A percentile compares a stretch with the other conserved stretches of the same genome.
These are phyloP conservation scores for Cubamyces lactineus DNA, from an alignment of 768 basidiomycete genomes.

Conservation along the genomic window DNA sequence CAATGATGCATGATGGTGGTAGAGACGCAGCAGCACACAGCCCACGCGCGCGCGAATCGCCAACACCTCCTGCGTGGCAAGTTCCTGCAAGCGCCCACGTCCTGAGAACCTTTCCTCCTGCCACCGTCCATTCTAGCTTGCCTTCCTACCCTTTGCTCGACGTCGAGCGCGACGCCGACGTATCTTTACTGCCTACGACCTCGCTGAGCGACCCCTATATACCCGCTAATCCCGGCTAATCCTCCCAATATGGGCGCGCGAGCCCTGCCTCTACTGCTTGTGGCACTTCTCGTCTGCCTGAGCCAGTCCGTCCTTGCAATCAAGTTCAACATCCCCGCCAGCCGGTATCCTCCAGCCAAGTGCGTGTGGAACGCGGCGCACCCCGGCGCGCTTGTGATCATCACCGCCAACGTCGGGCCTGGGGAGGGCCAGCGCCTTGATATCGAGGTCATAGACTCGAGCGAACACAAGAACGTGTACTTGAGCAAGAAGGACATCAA, in stretches of 20 bases:
- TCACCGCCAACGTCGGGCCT: constrained; percentile 89
- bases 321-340: constrained; percentile 81
- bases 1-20: too few species aligned
- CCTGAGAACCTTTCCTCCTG: background rate
- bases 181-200: background rate
- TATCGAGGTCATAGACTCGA: constrained; percentile 92
- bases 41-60: background rate
- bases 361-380: constrained; percentile 97
- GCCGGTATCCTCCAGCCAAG: constrained; percentile 73
- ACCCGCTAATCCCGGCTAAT: background rate
- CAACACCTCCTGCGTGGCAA: background rate
- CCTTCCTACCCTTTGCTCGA: background rate
- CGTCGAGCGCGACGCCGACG: constrained; percentile 6
- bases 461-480: constrained; percentile 84
- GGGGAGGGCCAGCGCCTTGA: constrained; percentile 83
- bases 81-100: background rate
- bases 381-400: constrained; percentile 86
- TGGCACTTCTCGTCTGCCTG: constrained; percentile 36
- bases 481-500: constrained; percentile 86
- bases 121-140: background rate
- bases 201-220: background rate
- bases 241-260: background rate
- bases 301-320: constrained; percentile 55
- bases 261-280: constrained; percentile 29
- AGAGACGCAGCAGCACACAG: too few species aligned